Conservation (phyloP, 2,329 filamentous ascomycete species). For the Trichoderma sp. region DNA sequence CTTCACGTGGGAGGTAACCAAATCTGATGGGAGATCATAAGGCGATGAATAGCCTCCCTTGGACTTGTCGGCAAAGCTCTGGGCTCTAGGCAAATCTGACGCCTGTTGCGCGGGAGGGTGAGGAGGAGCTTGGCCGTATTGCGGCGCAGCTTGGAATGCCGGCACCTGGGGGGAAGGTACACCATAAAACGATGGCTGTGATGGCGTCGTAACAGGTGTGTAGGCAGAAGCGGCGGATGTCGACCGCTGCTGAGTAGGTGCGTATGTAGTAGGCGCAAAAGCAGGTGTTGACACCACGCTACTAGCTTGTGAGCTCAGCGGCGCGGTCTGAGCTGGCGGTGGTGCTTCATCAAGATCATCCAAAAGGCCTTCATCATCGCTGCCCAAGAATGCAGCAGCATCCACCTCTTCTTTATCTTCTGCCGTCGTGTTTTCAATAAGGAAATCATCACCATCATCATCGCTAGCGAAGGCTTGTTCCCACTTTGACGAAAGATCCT, state of each 20-base stretch:
- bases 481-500: constrained; percentile 79
- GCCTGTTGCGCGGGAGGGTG: constrained; percentile 32
- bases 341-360: constrained; percentile 60
- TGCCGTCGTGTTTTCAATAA: constrained; percentile 55
- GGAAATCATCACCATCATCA: constrained; percentile 66
- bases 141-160: constrained; percentile 30
- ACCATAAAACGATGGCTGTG: neutral
- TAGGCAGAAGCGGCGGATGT: constrained; percentile 18
- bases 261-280: constrained; percentile 10
- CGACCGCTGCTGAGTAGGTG: constrained; percentile 14
- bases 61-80: constrained; percentile 87
- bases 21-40: constrained; percentile 90
- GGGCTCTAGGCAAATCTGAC: constrained; percentile 56
- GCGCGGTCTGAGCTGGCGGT: constrained; percentile 23
- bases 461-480: constrained; percentile 74
- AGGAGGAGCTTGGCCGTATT: constrained; percentile 40
- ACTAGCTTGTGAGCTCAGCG: constrained; percentile 16
- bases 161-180: neutral
- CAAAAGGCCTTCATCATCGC: constrained; percentile 82
- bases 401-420: constrained; percentile 53
- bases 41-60: constrained; percentile 93
- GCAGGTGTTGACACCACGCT: neutral
- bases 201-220: constrained; percentile 6
- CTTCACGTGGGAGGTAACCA: constrained; percentile 55
- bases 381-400: constrained; percentile 67